Percentiles rank a stretch among this genome's conserved stretches.
phyloP scores from a whole-genome alignment of 805 yeast species.

The Hemisphaericaspora nanyangensis region DNA sequence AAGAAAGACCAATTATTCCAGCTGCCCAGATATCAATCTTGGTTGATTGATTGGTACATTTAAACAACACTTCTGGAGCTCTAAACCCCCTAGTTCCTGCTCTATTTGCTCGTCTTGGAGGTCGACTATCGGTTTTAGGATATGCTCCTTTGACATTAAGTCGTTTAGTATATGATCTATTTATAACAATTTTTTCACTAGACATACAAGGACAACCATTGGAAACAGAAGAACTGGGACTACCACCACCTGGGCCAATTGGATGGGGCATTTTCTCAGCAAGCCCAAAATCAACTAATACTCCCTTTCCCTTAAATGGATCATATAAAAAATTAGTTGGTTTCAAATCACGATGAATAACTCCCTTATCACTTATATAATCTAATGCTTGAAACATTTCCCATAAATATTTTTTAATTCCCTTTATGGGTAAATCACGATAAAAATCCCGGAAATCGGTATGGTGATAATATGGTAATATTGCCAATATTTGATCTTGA shows the following conservation, averaged over 20 bases:
- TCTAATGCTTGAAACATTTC: constrained; percentile 75
- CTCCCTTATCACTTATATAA: constrained; percentile 47
- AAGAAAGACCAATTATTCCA: constrained; percentile 79
- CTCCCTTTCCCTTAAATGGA: constrained; percentile 66
- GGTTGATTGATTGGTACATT: constrained; percentile 78
- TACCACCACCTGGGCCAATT: neutral
- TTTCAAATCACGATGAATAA: constrained; percentile 42
- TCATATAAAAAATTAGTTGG: constrained; percentile 69
- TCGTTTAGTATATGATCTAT: constrained; percentile 17
- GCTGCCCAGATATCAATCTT: constrained; percentile 91
- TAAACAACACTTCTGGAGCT: constrained; percentile 88
- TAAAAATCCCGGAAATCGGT: constrained; percentile 86
- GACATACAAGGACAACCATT: constrained; percentile 56
- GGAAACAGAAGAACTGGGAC: constrained; percentile 13
- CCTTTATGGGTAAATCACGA: constrained; percentile 71
- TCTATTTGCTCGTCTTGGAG: constrained; percentile 89
- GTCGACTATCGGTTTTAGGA: constrained; percentile 81
- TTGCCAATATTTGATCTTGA: constrained; percentile 91
- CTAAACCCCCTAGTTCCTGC: constrained; percentile 96
- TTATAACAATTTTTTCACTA: constrained; percentile 10
- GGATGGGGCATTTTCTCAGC: constrained; percentile 60
- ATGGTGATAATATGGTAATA: constrained; percentile 86
- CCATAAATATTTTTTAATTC: constrained; percentile 75
- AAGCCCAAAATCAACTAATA: constrained; percentile 86
- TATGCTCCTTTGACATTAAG: constrained; percentile 50